Evolutionary conservation across 129 eudicot species (phyloP).

Genomic region (Arctium lappa): DNA sequence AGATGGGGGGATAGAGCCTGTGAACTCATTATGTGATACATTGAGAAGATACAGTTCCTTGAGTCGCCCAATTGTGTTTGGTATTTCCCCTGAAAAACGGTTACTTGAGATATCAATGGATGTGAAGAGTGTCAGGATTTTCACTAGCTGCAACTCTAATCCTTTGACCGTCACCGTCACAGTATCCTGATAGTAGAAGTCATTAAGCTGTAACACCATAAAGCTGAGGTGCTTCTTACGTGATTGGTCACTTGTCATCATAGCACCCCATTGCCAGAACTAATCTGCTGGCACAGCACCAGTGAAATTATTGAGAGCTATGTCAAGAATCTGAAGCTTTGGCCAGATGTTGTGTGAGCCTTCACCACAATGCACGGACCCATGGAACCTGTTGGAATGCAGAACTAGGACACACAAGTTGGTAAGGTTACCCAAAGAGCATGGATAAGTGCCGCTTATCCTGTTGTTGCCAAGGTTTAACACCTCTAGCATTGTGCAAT

Average conservation of each 20-base stretch:
- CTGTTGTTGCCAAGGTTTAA: conserved; percentile 37
- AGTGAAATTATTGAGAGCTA: conserved; percentile 23
- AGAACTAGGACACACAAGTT: conserved; percentile 35
- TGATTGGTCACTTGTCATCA: conserved; percentile 16
- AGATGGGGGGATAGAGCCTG: conserved; percentile 46
- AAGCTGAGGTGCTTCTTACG: conserved; percentile 20
- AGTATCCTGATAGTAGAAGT: conserved; percentile 36
- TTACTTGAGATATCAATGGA: conserved; percentile 56
- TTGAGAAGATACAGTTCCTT: conserved; percentile 40
- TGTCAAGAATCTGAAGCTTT: conserved; percentile 45
- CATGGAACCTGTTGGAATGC: conserved; percentile 34
- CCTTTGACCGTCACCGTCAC: conserved; percentile 48
- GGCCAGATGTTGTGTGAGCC: conserved; percentile 2
- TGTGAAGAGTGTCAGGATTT: conserved; percentile 46
- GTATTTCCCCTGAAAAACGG: conserved; percentile 44
- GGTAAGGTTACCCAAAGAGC: conserved; percentile 12
- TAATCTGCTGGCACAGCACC: conserved; percentile 18
- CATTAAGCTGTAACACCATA: neutral
- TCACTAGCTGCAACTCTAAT: conserved; percentile 34
- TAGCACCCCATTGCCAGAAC: conserved; percentile 28
- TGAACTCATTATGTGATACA: conserved; percentile 45
- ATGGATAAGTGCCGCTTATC: conserved; percentile 33
- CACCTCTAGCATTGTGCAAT: conserved; percentile 29
- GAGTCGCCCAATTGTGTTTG: conserved; percentile 40
- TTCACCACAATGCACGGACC: neutral